Base-by-base conservation (phyloP, 1,284 basidiomycete species). In the Ganoderma lingzhi region DNA sequence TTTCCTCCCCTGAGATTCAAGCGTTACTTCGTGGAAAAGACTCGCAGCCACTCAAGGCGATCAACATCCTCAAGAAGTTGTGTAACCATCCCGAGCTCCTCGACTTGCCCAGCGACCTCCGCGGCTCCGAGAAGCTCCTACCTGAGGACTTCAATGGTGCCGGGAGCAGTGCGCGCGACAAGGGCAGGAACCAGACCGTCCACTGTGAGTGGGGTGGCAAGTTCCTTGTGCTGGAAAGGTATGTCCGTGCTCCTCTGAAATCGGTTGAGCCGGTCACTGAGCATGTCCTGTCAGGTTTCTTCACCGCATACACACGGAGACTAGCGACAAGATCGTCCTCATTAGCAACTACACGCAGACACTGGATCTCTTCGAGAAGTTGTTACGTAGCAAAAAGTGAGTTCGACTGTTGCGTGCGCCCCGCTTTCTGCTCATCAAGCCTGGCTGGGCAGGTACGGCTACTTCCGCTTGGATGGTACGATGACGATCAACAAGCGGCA, bases 291-390 rank as follows among this genome's bases (percentile, higher is more conserved):
- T 32, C 70, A 96, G 96, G 75, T 97, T 98, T 82, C 83, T 98
- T 60, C 91, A 95, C 76, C 92, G 93, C 64, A 92, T 97, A 72
- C 85, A 85, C 59, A 91, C 90, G 14, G 88, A 93, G 73, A 96
- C 94, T 23, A 93, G 88, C 71, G 97, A 99, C 85, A 99, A 99
- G 86, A 99, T 99, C 71, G 97, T 99, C 8, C 85, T 99, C 55
- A 99, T 99, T 80, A 97, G 95, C 78, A 99, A 99, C 81, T 99
- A 98, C 76, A 99, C 98, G 1, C 96, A 98, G 80, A 99, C 98
- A 0, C 86, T 99, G 10, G 97, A 99, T 80, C 81, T 99, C 15
- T 96, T 98, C 76, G 96, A 97, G 82, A 94, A 93, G 77, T 80
- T 98, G 63, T 94, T 95, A 76, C 86, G 93, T 35, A 87, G 81